Percentiles rank a stretch among this genome's conserved stretches.
These are phyloP conservation scores for Geotrichum siamense DNA, from an alignment of 1,139 yeast species.

Conservation along the genomic window DNA sequence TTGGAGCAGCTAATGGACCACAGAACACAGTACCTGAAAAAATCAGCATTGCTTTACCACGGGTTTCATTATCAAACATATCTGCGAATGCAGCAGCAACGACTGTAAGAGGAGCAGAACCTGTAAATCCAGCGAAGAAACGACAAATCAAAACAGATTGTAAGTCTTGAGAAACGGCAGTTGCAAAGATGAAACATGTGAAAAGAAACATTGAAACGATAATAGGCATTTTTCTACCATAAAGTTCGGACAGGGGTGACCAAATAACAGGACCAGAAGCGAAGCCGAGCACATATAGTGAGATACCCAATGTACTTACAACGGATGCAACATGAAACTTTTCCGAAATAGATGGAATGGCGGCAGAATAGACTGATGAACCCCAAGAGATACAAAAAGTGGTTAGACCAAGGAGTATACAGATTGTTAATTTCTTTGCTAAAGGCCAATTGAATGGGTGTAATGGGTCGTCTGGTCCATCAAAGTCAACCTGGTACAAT, in stretches of 20 bases:
- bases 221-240: slow-evolving; percentile 59
- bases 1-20: slow-evolving; percentile 75
- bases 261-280: slow-evolving; percentile 76
- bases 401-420: slow-evolving; percentile 33
- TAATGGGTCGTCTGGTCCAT: slow-evolving; percentile 46
- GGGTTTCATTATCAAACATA: slow-evolving; percentile 49
- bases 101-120: slow-evolving; percentile 75
- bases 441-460: slow-evolving; percentile 46
- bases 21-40: slow-evolving; percentile 62
- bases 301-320: slow-evolving; percentile 46
- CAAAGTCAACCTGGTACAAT: slow-evolving; percentile 45
- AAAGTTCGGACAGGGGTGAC: slow-evolving; percentile 74
- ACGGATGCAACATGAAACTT: slow-evolving; percentile 30
- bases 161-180: slow-evolving; percentile 63
- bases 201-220: slow-evolving; percentile 50
- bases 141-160: slow-evolving; percentile 69
- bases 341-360: slow-evolving; percentile 28
- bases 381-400: slow-evolving; percentile 40
- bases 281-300: slow-evolving; percentile 71
- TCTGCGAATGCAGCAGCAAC: slow-evolving; percentile 83
- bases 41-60: slow-evolving; percentile 65
- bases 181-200: slow-evolving; percentile 57
- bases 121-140: slow-evolving; percentile 67
- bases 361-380: slow-evolving; percentile 41
- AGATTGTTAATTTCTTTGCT: slow-evolving; percentile 31